phyloP scores from a whole-genome alignment of 306 rosid species.

The Prunus mira region DNA sequence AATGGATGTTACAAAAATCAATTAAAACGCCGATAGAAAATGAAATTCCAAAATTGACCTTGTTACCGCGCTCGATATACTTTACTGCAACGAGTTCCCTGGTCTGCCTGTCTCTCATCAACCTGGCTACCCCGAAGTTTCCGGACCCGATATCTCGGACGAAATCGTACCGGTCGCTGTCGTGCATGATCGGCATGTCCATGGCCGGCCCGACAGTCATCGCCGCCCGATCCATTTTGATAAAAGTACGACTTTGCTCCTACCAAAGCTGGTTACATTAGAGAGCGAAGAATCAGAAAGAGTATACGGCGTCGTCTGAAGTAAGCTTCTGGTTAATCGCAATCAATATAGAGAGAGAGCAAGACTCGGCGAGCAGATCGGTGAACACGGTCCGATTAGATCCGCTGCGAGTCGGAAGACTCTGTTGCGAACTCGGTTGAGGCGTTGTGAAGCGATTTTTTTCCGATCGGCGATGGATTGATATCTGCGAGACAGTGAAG shows the following conservation, averaged over 20 bases:
- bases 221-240: constrained; percentile 67
- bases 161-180: constrained; percentile 82
- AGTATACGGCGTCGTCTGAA: background rate
- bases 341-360: background rate
- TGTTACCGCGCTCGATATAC: constrained; percentile 87
- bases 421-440: constrained; percentile 1
- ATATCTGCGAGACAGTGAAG: background rate
- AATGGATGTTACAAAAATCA: background rate
- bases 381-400: constrained; percentile 3
- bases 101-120: constrained; percentile 82
- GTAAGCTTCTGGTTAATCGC: background rate
- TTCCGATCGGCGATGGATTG: constrained; percentile 25
- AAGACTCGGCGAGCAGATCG: constrained; percentile 2
- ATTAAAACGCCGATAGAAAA: background rate
- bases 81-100: constrained; percentile 88
- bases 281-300: constrained; percentile 1
- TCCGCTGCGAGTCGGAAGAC: constrained; percentile 18
- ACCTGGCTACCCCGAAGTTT: constrained; percentile 84
- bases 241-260: constrained; percentile 14
- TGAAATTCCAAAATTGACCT: constrained; percentile 43
- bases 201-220: constrained; percentile 64
- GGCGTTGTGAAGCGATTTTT: background rate
- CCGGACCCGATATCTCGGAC: constrained; percentile 89
- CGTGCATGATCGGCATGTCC: constrained; percentile 93
- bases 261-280: constrained; percentile 38